Base-by-base conservation (phyloP, 176 grass and related monocot species). In the Raddia distichophylla region DNA sequence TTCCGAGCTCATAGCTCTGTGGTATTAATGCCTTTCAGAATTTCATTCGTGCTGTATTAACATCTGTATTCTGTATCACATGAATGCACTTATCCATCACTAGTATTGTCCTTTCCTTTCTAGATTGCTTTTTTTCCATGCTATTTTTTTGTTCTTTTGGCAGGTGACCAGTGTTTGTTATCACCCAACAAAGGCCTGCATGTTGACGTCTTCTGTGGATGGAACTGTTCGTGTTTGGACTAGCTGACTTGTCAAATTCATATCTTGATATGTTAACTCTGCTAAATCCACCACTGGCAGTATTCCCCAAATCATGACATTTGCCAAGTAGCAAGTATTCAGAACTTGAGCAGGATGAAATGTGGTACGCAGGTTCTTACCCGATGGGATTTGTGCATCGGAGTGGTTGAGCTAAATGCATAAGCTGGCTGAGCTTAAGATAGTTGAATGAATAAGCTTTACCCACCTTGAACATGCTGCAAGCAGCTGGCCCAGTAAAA, bases 151-250 rank as follows among this genome's bases (percentile, higher is more conserved):
- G 52, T 92, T 53, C 1, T 45, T 84, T 72, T 87, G 51, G 20
- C 54, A 98, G 95, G 92, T 98, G 17, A 98, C 95, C 2, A 94
- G 95, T 47, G 91, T 98, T 19, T 93, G 82, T 87, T 98, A 91
- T 69, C 95, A 98, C 81, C 90, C 95, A 46, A 89, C 93, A 45
- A 91, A 91, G 61, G 83, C 81, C 13, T 98, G 92, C 83, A 94
- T 94, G 95, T 73, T 98, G 49, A 98, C 95, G 27, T 94, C 95
- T 79, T 98, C 90, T 7, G 88, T 98, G 2, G 95, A 98, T 84
- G 92, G 95, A 75, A 93, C 90, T 16, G 60, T 98, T 67, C 72
- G 93, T 63, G 92, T 98, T 88, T 98, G 95, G 82, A 86, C 79
- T 64, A 22, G 6, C 18, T 18, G 15, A 40, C 15, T 11, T 55